These are phyloP conservation scores for Saturnispora sanitii DNA, from an alignment of 805 yeast species.

Conservation along the genomic window DNA sequence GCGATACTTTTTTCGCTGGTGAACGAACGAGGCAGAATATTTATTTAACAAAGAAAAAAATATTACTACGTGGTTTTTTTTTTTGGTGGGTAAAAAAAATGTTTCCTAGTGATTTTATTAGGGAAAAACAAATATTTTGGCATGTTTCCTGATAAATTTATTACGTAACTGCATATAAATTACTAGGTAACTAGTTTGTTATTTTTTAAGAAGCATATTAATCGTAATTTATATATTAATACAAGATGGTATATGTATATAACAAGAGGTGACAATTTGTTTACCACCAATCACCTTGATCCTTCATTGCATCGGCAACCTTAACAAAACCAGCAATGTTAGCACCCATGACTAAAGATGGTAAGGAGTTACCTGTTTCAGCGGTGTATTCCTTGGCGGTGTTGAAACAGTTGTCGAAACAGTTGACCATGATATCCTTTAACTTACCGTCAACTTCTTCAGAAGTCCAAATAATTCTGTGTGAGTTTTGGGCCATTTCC, in stretches of 20 bases:
- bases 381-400: conserved; percentile 76
- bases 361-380: conserved; percentile 60
- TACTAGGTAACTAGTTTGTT: too few relatives aligned
- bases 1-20: too few relatives aligned
- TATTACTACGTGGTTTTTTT: not conserved
- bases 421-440: conserved; percentile 84
- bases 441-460: conserved; percentile 90
- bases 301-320: conserved; percentile 98
- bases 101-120: not conserved
- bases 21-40: too few relatives aligned
- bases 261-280: not conserved
- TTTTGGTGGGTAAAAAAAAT: not conserved
- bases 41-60: not conserved
- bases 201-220: too few relatives aligned
- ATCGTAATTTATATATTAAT: too few relatives aligned
- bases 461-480: conserved; percentile 79
- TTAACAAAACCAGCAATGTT: conserved; percentile 98
- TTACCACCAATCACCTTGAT: conserved; percentile 71
- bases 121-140: not conserved
- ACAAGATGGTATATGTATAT: too few relatives aligned
- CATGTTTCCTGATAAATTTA: not conserved
- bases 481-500: conserved; percentile 99
- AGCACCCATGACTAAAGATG: conserved; percentile 97
- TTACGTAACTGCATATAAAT: too few relatives aligned
- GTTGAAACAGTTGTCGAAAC: conserved; percentile 86